Evolutionary conservation across 306 rosid species (phyloP), one percentile per base, ranked within the genome.

Genomic region (Abrus pulchellus): DNA sequence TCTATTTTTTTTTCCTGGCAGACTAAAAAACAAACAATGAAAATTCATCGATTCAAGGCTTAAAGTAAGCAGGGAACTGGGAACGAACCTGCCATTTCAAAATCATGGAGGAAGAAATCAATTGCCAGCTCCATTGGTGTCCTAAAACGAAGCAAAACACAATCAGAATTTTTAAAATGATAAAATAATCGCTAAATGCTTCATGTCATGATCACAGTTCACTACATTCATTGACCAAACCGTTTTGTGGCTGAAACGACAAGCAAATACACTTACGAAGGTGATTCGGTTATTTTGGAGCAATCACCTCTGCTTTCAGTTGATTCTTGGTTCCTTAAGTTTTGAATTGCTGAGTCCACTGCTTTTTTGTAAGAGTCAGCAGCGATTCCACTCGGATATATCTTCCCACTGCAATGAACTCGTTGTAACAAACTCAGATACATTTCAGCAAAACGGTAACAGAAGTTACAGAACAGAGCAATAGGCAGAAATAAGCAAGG

Each of bases 61-160:
- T 5, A 34, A 59, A 54, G 66, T 11, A 13, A 57, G 9, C 28
- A 10, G 30, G 59, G 38, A 57, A 30, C 28, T 33, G 30, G 59
- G 72, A 63, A 66, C 90, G 45, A 59, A 92, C 99, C 99, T 79
- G 99, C 94, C 99, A 94, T 94, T 90, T 94, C 99, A 62, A 94
- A 94, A 89, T 94, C 99, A 75, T 94, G 99, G 5, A 94, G 88
- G 41, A 89, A 84, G 76, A 94, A 94, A 82, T 94, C 97, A 85
- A 94, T 89, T 62, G 99, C 99, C 41, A 89, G 87, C 41, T 94
- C 97, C 36, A 92, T 86, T 1, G 90, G 93, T 54, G 82, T 83
- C 72, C 97, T 92, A 59, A 56, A 75, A 60, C 38, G 54, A 76
- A 74, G 11, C 73, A 12, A 3, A 6, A 74, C 9, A 12, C 74